Evolutionary conservation across 1,284 basidiomycete genomes (phyloP).

Genomic region (Ceratobasidium sp.): DNA sequence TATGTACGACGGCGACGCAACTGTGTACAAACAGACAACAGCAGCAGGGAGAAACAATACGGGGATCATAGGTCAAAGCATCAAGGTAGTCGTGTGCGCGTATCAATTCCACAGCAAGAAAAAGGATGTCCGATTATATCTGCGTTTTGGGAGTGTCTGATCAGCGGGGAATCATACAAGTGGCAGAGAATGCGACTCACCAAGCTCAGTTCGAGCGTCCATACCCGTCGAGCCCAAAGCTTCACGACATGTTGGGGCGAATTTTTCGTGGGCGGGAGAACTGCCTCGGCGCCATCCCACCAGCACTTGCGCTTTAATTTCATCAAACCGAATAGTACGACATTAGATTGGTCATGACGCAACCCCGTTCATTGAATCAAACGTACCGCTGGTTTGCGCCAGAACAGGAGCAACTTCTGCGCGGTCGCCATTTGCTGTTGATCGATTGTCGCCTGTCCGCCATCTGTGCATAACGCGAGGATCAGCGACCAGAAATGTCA

Average conservation of each 20-base stretch:
- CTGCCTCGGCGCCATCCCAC: conserved; percentile 98
- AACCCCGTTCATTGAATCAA: neutral
- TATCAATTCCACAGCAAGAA: neutral
- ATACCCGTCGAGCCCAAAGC: conserved; percentile 97
- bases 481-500: neutral
- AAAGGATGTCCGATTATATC: neutral
- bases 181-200: conserved; percentile 65
- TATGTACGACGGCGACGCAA: neutral
- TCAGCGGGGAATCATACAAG: neutral
- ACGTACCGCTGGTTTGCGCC: conserved; percentile 97
- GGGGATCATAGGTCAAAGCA: neutral
- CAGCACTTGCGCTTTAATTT: conserved; percentile 91
- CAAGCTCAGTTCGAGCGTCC: conserved; percentile 97
- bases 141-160: neutral
- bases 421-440: conserved; percentile 95
- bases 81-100: neutral
- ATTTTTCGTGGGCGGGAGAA: conserved; percentile 72
- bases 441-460: conserved; percentile 83
- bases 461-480: conserved; percentile 52
- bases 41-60: conserved; percentile 11
- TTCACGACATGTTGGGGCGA: conserved; percentile 72
- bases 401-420: conserved; percentile 97
- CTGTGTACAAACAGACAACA: conserved; percentile 14
- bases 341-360: too few species aligned
- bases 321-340: conserved; percentile 5